Percentiles rank a stretch among this genome's conserved stretches.
These are phyloP conservation scores for Rutstroemia sp. DNA, from an alignment of 2,329 filamentous ascomycete species.

Conservation along the genomic window DNA sequence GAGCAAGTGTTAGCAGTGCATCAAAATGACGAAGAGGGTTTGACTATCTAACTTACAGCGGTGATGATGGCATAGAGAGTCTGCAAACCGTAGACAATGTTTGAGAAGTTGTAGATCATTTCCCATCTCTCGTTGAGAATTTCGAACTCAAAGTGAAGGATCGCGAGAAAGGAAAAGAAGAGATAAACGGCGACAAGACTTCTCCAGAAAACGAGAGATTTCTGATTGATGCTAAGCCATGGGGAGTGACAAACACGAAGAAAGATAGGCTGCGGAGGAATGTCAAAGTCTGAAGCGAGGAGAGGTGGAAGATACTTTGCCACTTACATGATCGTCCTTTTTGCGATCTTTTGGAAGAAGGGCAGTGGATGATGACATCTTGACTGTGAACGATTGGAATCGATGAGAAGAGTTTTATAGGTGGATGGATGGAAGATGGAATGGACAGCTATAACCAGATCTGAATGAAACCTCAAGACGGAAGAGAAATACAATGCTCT, in stretches of 20 bases:
- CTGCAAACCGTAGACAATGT: constrained; percentile 25
- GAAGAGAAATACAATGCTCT: constrained; percentile 1
- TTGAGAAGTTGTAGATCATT: constrained; percentile 26
- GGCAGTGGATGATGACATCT: constrained; percentile 29
- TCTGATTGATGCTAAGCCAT: constrained; percentile 27
- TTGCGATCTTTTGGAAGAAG: constrained; percentile 26
- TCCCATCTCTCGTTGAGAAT: constrained; percentile 16
- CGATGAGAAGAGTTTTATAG: constrained; percentile 1
- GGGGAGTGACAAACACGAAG: constrained; percentile 30
- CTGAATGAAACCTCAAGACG: background rate
- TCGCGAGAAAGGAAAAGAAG: constrained; percentile 17
- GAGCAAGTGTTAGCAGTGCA: background rate
- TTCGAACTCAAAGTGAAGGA: constrained; percentile 23
- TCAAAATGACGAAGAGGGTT: background rate
- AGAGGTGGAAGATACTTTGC: background rate
- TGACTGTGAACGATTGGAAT: background rate
- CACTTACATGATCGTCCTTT: constrained; percentile 24
- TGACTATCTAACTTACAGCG: constrained; percentile 20
- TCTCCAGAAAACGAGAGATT: constrained; percentile 22
- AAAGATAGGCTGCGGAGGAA: constrained; percentile 26
- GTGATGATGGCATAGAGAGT: constrained; percentile 25
- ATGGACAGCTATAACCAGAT: constrained; percentile 3
- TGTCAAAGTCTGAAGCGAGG: background rate
- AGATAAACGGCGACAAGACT: constrained; percentile 21
- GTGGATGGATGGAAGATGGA: constrained; percentile 4